Percentiles rank a stretch among this genome's conserved stretches.
phyloP scores from a whole-genome alignment of 106 monocot genomes.

The Dioscorea zingiberensis region DNA sequence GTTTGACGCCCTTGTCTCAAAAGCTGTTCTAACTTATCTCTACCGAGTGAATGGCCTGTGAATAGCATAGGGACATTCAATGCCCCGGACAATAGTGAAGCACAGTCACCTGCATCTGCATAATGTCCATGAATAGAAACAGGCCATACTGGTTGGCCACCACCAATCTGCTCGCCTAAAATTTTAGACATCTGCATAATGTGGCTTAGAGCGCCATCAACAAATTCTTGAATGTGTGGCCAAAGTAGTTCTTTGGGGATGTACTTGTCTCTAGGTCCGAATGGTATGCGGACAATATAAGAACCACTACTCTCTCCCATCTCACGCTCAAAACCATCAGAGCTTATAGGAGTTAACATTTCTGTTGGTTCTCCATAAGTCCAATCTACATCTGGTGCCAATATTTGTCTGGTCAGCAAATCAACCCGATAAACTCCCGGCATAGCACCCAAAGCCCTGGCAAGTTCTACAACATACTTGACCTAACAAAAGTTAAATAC shows the following conservation, averaged over 20 bases:
- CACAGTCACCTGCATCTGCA: slow-evolving; percentile 98
- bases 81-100: slow-evolving; percentile 80
- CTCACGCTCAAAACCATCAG: slow-evolving; percentile 37
- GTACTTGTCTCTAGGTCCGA: slow-evolving; percentile 93
- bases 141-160: slow-evolving; percentile 82
- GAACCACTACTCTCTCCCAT: slow-evolving; percentile 92
- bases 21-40: slow-evolving; percentile 93
- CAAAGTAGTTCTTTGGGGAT: slow-evolving; percentile 89
- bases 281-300: slow-evolving; percentile 92
- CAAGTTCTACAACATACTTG: slow-evolving; percentile 97
- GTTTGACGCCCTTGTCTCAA: slow-evolving; percentile 88
- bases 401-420: slow-evolving; percentile 86
- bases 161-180: slow-evolving; percentile 87
- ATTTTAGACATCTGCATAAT: slow-evolving; percentile 96
- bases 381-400: slow-evolving; percentile 84
- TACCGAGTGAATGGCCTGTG: slow-evolving; percentile 96
- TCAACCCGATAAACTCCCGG: slow-evolving; percentile 98
- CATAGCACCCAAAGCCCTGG: slow-evolving; percentile 87
- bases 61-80: slow-evolving; percentile 96
- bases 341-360: slow-evolving; percentile 55
- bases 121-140: slow-evolving; percentile 93
- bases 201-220: slow-evolving; percentile 92
- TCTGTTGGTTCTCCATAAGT: slow-evolving; percentile 97
- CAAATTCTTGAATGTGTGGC: slow-evolving; percentile 95
- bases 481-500: slow-evolving; percentile 30